Conservation (phyloP, 495 filamentous ascomycete genomes). For the Aspergillus ostianus region DNA sequence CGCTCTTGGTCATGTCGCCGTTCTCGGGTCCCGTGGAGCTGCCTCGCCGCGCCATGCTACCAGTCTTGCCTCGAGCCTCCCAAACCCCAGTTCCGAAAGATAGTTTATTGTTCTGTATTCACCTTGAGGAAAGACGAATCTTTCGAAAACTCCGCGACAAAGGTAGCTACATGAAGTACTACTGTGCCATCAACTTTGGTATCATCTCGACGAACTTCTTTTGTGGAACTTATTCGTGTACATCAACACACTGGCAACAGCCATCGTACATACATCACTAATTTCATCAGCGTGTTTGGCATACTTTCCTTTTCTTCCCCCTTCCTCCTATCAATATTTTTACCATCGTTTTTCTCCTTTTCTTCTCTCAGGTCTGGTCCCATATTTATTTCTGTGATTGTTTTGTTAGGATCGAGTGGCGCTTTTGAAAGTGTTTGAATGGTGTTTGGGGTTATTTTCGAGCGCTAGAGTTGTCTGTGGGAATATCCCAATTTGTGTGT, state of each 20-base stretch:
- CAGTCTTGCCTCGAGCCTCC: no score
- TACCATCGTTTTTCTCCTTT: neutral
- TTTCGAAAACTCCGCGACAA: neutral
- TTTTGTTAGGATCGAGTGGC: constrained; percentile 6
- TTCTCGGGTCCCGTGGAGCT: neutral
- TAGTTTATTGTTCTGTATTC: neutral
- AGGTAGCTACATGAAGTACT: neutral
- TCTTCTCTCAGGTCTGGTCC: constrained; percentile 3
- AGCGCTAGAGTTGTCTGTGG: no score
- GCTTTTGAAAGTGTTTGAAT: neutral
- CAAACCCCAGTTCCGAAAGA: neutral
- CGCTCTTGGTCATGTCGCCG: constrained; percentile 5
- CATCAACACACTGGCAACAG: constrained; percentile 7
- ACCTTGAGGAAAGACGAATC: neutral
- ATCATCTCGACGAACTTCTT: neutral
- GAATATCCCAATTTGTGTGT: neutral
- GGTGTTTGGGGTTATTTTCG: neutral
- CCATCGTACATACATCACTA: constrained; percentile 17
- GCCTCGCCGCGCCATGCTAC: no score
- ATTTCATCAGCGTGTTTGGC: constrained; percentile 9
- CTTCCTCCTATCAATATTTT: no score
- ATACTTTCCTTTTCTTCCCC: neutral
- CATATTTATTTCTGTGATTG: neutral
- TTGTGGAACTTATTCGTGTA: constrained; percentile 9
- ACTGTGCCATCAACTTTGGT: neutral